Base-by-base conservation (phyloP, 345 rosid species). In the Populus euphratica region DNA sequence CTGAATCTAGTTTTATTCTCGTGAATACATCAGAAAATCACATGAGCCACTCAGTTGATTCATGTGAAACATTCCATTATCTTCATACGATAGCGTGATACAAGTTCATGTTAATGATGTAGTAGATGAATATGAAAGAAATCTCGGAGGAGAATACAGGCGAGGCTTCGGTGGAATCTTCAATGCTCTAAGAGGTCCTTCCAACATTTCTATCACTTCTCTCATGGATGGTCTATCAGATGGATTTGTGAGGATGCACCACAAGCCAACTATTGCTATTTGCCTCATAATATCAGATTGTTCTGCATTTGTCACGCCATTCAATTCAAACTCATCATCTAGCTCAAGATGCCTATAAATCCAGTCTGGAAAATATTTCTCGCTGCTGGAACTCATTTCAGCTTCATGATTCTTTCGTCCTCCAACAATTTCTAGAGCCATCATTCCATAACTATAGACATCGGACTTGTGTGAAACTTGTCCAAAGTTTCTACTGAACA, bases 181-280 rank as follows among this genome's bases (percentile, higher is more conserved):
- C 10, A 86, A 35, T 23, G 81, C 77, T 36, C 81, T 80, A 41
- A 31, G 20, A 25, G 76, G 76, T 52, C 82, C 87, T n/a, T 83
- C 83, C 65, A 86, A 77, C 85, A 84, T 82, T n/a, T 79, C 83
- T 13, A 81, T 66, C n/a, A 83, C 84, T 72, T 85, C 68, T 56
- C 76, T 78, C 59, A 82, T 82, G 16, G 84, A 35, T 56, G 83
- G 86, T 27, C 81, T 78, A 14, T 82, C 77, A 8, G 12, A 29
- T 59, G 86, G 86, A 68, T 67, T 71, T 18, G 77, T 78, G 27
- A 83, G 83, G 14, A 83, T 78, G 76, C 88, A 86, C 86, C 88
- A 83, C 71, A 35, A 50, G 4, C 66, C 76, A 36, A 73, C 68
- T 23, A 73, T 21, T 21, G 29, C 5, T 65, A 73, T 21, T 16